A percentile compares a stretch with the other conserved stretches of the same genome.
Evolutionary conservation across 164 flowering plant species (phyloP).

Genomic region (Stephania cephalantha): DNA sequence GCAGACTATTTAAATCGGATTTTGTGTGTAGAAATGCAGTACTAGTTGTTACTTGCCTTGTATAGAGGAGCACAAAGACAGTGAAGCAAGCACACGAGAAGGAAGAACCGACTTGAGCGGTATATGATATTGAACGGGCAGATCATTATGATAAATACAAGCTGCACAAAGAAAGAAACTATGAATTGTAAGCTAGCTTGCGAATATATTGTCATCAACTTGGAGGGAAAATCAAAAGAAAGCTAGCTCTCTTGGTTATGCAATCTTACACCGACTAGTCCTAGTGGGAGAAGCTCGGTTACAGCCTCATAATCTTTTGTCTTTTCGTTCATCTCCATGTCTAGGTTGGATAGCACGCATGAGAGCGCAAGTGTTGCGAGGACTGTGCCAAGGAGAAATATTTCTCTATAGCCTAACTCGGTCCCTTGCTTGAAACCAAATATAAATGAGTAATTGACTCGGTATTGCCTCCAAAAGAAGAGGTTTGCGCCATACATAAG

Average conservation of each 20-base stretch:
- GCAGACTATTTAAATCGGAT: neutral
- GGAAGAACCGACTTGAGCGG: slow-evolving; percentile 63
- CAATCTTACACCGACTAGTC: slow-evolving; percentile 23
- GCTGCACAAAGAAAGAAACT: slow-evolving; percentile 26
- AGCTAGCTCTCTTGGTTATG: neutral
- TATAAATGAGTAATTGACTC: slow-evolving; percentile 63
- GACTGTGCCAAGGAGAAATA: slow-evolving; percentile 36
- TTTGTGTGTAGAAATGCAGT: neutral
- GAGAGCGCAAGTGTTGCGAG: slow-evolving; percentile 42
- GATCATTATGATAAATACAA: slow-evolving; percentile 28
- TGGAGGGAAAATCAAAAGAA: neutral
- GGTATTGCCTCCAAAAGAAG: slow-evolving; percentile 54
- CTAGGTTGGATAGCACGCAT: slow-evolving; percentile 46
- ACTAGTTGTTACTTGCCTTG: slow-evolving; percentile 34
- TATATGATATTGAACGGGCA: slow-evolving; percentile 61
- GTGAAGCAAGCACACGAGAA: slow-evolving; percentile 36
- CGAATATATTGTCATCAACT: neutral
- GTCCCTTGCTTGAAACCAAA: slow-evolving; percentile 66
- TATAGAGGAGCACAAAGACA: slow-evolving; percentile 63
- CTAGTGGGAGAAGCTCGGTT: slow-evolving; percentile 47
- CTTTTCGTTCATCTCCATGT: slow-evolving; percentile 46
- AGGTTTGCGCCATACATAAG: slow-evolving; percentile 50
- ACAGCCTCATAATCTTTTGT: slow-evolving; percentile 32
- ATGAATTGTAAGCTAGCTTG: neutral
- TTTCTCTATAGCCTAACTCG: slow-evolving; percentile 50